These are phyloP conservation scores for Fusarium sp. DNA, from an alignment of 2,329 filamentous ascomycete genomes.

Conservation along the genomic window DNA sequence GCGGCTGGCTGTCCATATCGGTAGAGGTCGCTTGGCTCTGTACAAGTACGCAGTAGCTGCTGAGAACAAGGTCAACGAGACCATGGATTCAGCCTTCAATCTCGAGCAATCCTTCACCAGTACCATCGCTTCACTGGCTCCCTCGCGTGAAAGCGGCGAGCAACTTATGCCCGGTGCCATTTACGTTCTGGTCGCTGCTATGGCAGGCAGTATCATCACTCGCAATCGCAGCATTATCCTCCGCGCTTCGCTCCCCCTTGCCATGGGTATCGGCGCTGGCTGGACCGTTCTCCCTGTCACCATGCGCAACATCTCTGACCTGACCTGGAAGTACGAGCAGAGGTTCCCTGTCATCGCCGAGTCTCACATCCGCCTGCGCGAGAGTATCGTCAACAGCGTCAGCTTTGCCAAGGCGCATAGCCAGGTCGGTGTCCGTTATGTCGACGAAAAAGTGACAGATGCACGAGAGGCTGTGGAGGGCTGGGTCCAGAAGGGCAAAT, in stretches of 20 bases:
- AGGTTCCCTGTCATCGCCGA: slow-evolving; percentile 84
- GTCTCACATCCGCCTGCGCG: slow-evolving; percentile 77
- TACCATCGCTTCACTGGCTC: slow-evolving; percentile 89
- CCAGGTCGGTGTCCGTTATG: slow-evolving; percentile 73
- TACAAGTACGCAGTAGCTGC: slow-evolving; percentile 77
- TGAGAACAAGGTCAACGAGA: slow-evolving; percentile 84
- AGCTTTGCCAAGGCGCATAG: slow-evolving; percentile 79
- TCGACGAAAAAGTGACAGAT: slow-evolving; percentile 82
- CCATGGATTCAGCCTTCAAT: slow-evolving; percentile 81
- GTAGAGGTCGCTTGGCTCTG: slow-evolving; percentile 80
- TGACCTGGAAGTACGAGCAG: slow-evolving; percentile 94
- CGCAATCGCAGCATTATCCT: slow-evolving; percentile 88
- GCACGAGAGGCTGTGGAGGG: slow-evolving; percentile 82
- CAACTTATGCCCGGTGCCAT: slow-evolving; percentile 87
- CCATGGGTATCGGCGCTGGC: slow-evolving; percentile 82
- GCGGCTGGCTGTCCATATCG: slow-evolving; percentile 84
- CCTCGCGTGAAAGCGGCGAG: slow-evolving; percentile 85
- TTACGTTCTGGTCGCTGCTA: slow-evolving; percentile 92
- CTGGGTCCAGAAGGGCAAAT: slow-evolving; percentile 92
- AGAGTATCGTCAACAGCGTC: slow-evolving; percentile 74
- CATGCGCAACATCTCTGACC: slow-evolving; percentile 85
- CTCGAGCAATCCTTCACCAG: slow-evolving; percentile 90
- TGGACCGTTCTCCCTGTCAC: slow-evolving; percentile 89
- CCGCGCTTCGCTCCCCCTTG: slow-evolving; percentile 78
- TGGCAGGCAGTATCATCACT: slow-evolving; percentile 92